Evolutionary conservation across 768 basidiomycete species (phyloP).

Genomic region (Roridomyces roridus): DNA sequence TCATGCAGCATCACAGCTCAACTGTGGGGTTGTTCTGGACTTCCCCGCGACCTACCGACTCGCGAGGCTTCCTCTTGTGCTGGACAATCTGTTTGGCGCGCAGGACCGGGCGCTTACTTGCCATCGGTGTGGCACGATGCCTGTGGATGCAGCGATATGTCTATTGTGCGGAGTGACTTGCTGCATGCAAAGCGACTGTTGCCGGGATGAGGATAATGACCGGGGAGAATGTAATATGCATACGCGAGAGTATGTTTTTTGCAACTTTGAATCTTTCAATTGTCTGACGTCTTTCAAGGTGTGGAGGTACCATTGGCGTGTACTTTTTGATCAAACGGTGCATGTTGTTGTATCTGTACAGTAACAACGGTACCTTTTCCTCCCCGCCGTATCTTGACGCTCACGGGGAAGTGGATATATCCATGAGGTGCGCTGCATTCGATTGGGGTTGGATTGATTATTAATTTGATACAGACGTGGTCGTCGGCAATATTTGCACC

Average conservation of each 20-base stretch:
- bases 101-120: slow-evolving; percentile 80
- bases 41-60: slow-evolving; percentile 86
- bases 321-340: slow-evolving; percentile 94
- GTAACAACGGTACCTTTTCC: slow-evolving; percentile 86
- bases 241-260: slow-evolving; percentile 80
- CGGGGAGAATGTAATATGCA: slow-evolving; percentile 97
- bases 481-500: slow-evolving; percentile 86
- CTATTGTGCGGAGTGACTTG: slow-evolving; percentile 86
- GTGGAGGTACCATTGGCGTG: slow-evolving; percentile 86
- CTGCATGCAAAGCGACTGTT: slow-evolving; percentile 94
- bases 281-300: slow-evolving; percentile 53
- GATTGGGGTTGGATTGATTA: no score
- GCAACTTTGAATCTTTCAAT: neutral
- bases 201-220: slow-evolving; percentile 67
- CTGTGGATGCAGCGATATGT: slow-evolving; percentile 89
- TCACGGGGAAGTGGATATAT: slow-evolving; percentile 92
- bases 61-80: slow-evolving; percentile 76
- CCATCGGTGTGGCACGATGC: slow-evolving; percentile 75
- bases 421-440: slow-evolving; percentile 85
- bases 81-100: slow-evolving; percentile 84
- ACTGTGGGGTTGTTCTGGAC: slow-evolving; percentile 82
- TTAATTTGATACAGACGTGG: slow-evolving; percentile 65
- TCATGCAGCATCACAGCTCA: slow-evolving; percentile 78
- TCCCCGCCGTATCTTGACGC: slow-evolving; percentile 91
- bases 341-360: slow-evolving; percentile 87